These are phyloP conservation scores for Peziza echinospora DNA, from an alignment of 495 filamentous ascomycete species.

Conservation along the genomic window DNA sequence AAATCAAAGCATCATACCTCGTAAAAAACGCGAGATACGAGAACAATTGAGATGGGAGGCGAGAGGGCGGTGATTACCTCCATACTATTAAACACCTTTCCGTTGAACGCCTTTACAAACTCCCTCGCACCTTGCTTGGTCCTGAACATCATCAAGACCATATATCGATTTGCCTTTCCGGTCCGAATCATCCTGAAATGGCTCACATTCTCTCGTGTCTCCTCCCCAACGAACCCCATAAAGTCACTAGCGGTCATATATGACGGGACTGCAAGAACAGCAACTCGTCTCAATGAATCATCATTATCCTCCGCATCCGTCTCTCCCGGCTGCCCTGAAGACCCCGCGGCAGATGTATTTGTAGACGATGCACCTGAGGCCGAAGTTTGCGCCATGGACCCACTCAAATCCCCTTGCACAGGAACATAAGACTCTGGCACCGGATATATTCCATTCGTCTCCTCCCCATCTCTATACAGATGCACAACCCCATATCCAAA, in stretches of 20 bases:
- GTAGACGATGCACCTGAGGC: conserved; percentile 15
- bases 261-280: conserved; percentile 81
- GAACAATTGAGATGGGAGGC: not conserved
- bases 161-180: conserved; percentile 68
- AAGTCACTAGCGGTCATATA: conserved; percentile 85
- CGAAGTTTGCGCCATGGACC: not conserved
- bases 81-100: conserved; percentile 82
- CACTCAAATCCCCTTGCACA: conserved; percentile 2
- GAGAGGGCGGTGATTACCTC: conserved; percentile 38
- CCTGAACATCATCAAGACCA: conserved; percentile 93
- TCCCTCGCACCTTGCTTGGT: conserved; percentile 46
- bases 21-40: not conserved
- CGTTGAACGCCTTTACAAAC: conserved; percentile 80
- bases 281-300: conserved; percentile 68
- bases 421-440: conserved; percentile 2
- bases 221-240: conserved; percentile 76
- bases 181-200: conserved; percentile 94
- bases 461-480: conserved; percentile 67
- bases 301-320: conserved; percentile 25
- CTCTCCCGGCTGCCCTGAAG: conserved; percentile 6
- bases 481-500: conserved; percentile 86
- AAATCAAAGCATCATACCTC: not conserved
- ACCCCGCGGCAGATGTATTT: conserved; percentile 11
- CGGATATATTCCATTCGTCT: conserved; percentile 36
- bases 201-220: conserved; percentile 67